Conservation (phyloP, 257 asterid genomes). For the Solanum etuberosum region DNA sequence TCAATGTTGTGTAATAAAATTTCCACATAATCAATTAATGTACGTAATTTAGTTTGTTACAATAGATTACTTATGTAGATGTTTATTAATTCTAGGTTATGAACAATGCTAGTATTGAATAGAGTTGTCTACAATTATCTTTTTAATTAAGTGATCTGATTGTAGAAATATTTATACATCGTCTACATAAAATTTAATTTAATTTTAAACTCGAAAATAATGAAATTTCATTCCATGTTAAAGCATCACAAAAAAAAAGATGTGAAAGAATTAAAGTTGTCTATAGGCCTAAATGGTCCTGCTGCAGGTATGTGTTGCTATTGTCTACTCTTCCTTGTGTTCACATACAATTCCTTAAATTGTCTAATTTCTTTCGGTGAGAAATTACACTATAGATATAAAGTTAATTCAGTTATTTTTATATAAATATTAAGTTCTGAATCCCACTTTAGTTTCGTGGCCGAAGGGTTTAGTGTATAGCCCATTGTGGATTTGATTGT, state of each 20-base stretch:
- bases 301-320: background rate
- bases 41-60: background rate
- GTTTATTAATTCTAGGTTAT: background rate
- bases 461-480: background rate
- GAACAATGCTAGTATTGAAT: background rate
- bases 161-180: background rate
- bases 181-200: background rate
- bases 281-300: background rate
- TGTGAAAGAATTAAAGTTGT: background rate
- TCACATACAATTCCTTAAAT: background rate
- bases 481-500: no score
- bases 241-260: background rate
- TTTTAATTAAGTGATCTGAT: background rate
- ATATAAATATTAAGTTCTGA: background rate
- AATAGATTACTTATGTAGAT: background rate
- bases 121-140: background rate
- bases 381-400: background rate
- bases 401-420: background rate
- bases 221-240: background rate
- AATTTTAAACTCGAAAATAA: background rate
- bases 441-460: no score
- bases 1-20: background rate
- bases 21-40: background rate
- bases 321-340: background rate
- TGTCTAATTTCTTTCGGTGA: fast-evolving